Evolutionary conservation across 495 filamentous ascomycete species (phyloP), one percentile per base, ranked within the genome.

Genomic region (Penicillium simplicissimum): DNA sequence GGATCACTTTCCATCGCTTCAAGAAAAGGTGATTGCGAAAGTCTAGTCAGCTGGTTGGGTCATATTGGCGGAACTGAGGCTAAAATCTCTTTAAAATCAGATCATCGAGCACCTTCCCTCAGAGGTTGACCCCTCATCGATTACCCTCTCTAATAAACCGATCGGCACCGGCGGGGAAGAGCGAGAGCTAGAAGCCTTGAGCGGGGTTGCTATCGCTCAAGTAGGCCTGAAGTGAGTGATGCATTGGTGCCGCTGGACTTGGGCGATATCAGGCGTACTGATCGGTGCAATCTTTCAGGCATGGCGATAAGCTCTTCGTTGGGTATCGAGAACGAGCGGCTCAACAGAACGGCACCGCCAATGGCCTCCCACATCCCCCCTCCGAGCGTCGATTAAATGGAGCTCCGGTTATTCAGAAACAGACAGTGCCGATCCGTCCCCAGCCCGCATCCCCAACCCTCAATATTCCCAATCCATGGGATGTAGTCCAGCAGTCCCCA

Each of bases 301-400:
- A 99, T 73, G 95, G 95, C 40, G 93, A 96, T 65, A 85, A 96
- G 63, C 83, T 99, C 33, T 99, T 88, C 73, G 71, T 98, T 60
- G 88, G 83, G 59, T 99, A 96, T 75, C 74, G 83, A 66, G 82
- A 88, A 66, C 74, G 81, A 34, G 58, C 78, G 14, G 61, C 76
- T 28, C 57, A 76, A 17, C 75, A 81, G 21, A 88, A 89, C 67
- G 76, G 84, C 57, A 59, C 79, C 70, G 57, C 76, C 59, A 67
- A 77, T 55, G 74, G 67, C n/a, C 47, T 73, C 45, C 42, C 68
- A 68, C 57, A 73, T 42, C 68, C 78, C 11, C 82, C 82, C 4
- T 77, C 84, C 28, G 74, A 75, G 9, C 72, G 75, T 23, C 79
- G 78, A 49, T 81, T 98, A 11, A 96, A 96, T 70, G 93, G 94